phyloP scores from a whole-genome alignment of 805 yeast genomes.

The Lipomyces chichibuensis region DNA sequence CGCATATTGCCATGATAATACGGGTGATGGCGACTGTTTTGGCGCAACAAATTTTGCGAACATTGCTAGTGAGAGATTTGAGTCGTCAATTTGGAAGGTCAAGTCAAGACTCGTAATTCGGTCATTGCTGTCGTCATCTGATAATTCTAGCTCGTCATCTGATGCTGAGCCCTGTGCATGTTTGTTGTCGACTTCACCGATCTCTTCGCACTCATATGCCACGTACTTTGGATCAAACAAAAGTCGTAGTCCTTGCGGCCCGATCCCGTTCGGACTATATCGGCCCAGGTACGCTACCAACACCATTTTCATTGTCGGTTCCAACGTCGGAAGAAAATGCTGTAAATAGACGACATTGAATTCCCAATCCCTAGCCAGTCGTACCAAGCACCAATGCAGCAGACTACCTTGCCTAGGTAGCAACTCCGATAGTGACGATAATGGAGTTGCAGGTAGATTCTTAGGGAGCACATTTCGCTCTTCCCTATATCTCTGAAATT shows the following conservation, averaged over 20 bases:
- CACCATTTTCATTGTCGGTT: conserved; percentile 32
- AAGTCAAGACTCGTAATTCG: conserved; percentile 31
- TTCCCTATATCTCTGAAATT: conserved; percentile 7
- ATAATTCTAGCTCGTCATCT: conserved; percentile 8
- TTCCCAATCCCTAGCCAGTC: conserved; percentile 33
- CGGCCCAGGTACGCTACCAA: conserved; percentile 29
- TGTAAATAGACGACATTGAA: conserved; percentile 28
- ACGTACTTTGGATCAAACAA: conserved; percentile 19
- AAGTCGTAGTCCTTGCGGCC: conserved; percentile 20
- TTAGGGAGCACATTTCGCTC: conserved; percentile 13
- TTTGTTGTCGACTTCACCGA: neutral
- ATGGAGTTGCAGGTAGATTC: conserved; percentile 23
- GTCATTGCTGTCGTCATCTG: conserved; percentile 23
- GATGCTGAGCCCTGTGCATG: conserved; percentile 9
- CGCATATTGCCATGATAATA: conserved; percentile 73
- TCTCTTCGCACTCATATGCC: neutral
- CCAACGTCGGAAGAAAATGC: conserved; percentile 25
- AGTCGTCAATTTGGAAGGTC: conserved; percentile 31
- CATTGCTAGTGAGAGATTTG: conserved; percentile 12
- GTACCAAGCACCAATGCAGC: conserved; percentile 29
- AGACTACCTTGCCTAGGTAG: conserved; percentile 28
- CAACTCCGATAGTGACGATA: conserved; percentile 21
- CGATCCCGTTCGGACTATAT: conserved; percentile 29
- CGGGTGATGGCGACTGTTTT: conserved; percentile 75
- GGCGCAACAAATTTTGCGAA: conserved; percentile 56